Base-by-base conservation (phyloP, 768 basidiomycete species). In the Boletus reticulatus region DNA sequence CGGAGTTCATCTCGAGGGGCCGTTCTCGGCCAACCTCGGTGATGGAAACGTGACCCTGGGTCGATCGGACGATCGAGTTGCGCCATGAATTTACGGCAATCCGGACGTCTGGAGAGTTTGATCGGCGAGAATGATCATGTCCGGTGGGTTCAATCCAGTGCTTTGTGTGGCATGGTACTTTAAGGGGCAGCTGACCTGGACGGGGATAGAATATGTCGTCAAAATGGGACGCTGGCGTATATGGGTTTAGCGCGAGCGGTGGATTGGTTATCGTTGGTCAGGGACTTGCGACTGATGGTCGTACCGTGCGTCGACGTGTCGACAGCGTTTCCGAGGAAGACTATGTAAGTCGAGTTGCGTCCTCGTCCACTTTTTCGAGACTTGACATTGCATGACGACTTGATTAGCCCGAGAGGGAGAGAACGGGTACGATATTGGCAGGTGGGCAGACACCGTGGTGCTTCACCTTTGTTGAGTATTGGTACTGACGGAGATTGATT, bases 141-240 rank as follows among this genome's bases (percentile, higher is more conserved):
- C 58, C 71, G 81, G 77, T 76, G 42, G 14, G 48, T 48, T 8
- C 47, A 42, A 29, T 29, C 29, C 29, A 13, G 11, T 36, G 34
- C 34, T 36, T 36, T 36, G 8, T 29, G 29, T 22, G 22, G 22
- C 29, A 29, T 29, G 29, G 29, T 29, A 29, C 22, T 22, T 22
- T 22, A 29, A 29, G 29, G 29, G 8, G 29, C 3, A 22, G 22
- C 29, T 39, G 38, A 14, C 8, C n/a, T 39, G 38, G 17, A 19
- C 9, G 48, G 17, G 27, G 14, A 22, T 19, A 59, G 84, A 16
- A 73, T 83, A 6, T 87, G 66, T 67, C 77, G 76, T 41, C 85
- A 88, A 67, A 83, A 87, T 57, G 85, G 86, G 2, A 65, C 80
- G 4, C 20, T 29, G 17, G 85, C 85, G 4, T 34, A 78, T 48